Evolutionary conservation across 2,329 filamentous ascomycete genomes (phyloP).

Genomic region (Scleromitrula shiraiana): DNA sequence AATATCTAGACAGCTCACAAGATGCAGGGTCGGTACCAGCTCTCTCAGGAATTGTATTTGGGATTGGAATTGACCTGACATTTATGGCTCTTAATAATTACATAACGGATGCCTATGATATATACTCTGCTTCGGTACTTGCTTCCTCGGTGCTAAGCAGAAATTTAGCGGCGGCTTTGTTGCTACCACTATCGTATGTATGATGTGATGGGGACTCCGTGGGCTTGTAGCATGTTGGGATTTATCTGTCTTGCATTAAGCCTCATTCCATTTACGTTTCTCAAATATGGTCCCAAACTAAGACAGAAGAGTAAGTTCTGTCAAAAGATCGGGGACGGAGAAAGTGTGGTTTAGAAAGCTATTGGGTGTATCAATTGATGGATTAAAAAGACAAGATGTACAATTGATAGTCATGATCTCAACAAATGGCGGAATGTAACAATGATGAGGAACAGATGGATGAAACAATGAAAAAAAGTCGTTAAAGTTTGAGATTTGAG

Average conservation of each 20-base stretch:
- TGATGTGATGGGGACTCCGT: conserved; percentile 34
- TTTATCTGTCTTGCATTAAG: conserved; percentile 38
- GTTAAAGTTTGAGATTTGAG: too few relatives aligned
- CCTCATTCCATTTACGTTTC: conserved; percentile 41
- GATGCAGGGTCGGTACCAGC: conserved; percentile 36
- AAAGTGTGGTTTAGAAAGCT: too few relatives aligned
- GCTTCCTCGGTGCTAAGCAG: conserved; percentile 32
- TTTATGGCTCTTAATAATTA: conserved; percentile 52
- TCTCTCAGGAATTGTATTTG: conserved; percentile 46
- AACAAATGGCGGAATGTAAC: too few relatives aligned
- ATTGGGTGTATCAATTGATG: too few relatives aligned
- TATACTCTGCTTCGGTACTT: conserved; percentile 48
- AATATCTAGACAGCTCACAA: too few relatives aligned
- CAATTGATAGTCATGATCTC: too few relatives aligned
- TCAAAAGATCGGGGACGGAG: background rate
- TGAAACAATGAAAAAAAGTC: too few relatives aligned
- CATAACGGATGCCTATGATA: conserved; percentile 44
- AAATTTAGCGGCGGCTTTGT: conserved; percentile 34
- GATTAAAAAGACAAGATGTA: too few relatives aligned
- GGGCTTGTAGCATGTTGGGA: conserved; percentile 40
- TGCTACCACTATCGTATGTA: conserved; percentile 37
- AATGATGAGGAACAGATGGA: too few relatives aligned
- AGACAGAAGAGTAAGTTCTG: background rate
- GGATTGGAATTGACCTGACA: conserved; percentile 41
- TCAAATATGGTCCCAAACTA: conserved; percentile 33